These are phyloP conservation scores for Protomyces gravidus DNA, from an alignment of 1,139 yeast genomes.

Conservation along the genomic window DNA sequence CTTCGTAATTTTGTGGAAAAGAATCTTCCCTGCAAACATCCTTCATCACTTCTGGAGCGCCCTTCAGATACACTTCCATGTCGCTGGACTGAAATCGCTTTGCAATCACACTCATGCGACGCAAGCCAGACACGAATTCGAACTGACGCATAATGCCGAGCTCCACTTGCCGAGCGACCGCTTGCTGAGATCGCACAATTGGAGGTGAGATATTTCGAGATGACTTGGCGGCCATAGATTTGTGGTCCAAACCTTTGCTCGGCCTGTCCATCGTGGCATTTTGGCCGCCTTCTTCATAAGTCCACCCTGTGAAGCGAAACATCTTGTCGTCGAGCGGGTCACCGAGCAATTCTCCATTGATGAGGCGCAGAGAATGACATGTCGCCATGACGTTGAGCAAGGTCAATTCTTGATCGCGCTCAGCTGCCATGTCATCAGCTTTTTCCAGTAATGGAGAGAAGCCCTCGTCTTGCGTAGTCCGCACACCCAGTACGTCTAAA, in stretches of 20 bases:
- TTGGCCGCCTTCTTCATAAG: slow-evolving; percentile 54
- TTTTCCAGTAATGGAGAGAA: slow-evolving; percentile 40
- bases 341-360: slow-evolving; percentile 78
- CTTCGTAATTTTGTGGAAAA: slow-evolving; percentile 70
- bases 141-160: slow-evolving; percentile 64
- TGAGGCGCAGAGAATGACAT: slow-evolving; percentile 78
- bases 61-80: slow-evolving; percentile 66
- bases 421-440: slow-evolving; percentile 21
- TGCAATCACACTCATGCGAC: slow-evolving; percentile 86
- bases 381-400: slow-evolving; percentile 57
- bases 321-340: slow-evolving; percentile 90
- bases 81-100: slow-evolving; percentile 41
- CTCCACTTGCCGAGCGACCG: slow-evolving; percentile 35
- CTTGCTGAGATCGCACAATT: slow-evolving; percentile 5
- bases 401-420: background rate
- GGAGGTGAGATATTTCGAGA: slow-evolving; percentile 27
- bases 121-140: slow-evolving; percentile 76
- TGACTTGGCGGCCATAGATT: slow-evolving; percentile 37
- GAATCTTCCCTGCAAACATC: slow-evolving; percentile 67
- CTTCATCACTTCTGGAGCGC: slow-evolving; percentile 95
- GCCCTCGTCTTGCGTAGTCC: slow-evolving; percentile 49
- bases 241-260: slow-evolving; percentile 45
- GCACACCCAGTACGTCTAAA: slow-evolving; percentile 83
- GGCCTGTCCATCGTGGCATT: slow-evolving; percentile 30
- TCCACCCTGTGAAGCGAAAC: slow-evolving; percentile 85